Conservation (phyloP, 2,329 filamentous ascomycete genomes). For the Erysiphe pulchra region DNA sequence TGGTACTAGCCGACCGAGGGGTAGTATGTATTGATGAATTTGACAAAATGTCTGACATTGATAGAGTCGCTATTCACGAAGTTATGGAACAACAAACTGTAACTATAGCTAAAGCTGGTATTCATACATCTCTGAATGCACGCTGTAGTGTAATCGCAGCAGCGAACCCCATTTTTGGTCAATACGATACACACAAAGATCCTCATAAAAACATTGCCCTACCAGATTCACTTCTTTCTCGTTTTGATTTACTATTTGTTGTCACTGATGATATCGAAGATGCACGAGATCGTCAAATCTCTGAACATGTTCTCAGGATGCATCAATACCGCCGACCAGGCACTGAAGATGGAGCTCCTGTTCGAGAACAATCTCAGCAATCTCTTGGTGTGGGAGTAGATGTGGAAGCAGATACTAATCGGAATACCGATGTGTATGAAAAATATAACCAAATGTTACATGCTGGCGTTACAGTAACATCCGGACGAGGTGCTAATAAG, state of each 20-base stretch:
- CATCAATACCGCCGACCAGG: slow-evolving; percentile 82
- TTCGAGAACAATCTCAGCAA: slow-evolving; percentile 68
- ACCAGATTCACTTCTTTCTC: slow-evolving; percentile 89
- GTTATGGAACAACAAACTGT: slow-evolving; percentile 99
- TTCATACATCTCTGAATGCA: slow-evolving; percentile 92
- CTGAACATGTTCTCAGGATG: slow-evolving; percentile 89
- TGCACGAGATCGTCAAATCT: slow-evolving; percentile 74
- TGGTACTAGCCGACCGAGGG: slow-evolving; percentile 95
- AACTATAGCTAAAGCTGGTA: slow-evolving; percentile 93
- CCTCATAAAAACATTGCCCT: slow-evolving; percentile 98
- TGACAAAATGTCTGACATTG: slow-evolving; percentile 98
- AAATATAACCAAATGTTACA: slow-evolving; percentile 95
- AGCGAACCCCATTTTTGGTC: slow-evolving; percentile 90
- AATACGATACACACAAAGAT: slow-evolving; percentile 93
- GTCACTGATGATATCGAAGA: slow-evolving; percentile 86
- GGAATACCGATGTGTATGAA: slow-evolving; percentile 72
- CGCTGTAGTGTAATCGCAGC: slow-evolving; percentile 85
- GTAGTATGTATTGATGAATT: slow-evolving; percentile 99
- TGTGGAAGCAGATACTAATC: slow-evolving; percentile 43
- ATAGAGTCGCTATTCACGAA: slow-evolving; percentile 93
- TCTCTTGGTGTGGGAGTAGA: slow-evolving; percentile 70
- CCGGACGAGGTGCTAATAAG: slow-evolving; percentile 47
- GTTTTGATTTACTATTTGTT: slow-evolving; percentile 99
- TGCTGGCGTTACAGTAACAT: slow-evolving; percentile 57
- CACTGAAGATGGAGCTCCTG: slow-evolving; percentile 79